Evolutionary conservation across 176 grass and related monocot species (phyloP).

Genomic region (Ensete glaucum): DNA sequence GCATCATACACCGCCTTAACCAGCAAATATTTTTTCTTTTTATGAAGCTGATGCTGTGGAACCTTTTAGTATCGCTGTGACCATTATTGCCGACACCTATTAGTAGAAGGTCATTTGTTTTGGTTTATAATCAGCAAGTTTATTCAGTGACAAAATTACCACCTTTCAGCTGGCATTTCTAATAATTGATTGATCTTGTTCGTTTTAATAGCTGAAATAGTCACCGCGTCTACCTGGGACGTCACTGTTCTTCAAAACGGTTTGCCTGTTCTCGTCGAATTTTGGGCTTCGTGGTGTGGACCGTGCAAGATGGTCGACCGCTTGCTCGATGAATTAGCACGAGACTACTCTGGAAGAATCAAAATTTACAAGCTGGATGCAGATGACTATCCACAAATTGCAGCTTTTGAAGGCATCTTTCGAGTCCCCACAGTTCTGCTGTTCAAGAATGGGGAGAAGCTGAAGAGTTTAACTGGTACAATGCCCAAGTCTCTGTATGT

Average conservation of each 20-base stretch:
- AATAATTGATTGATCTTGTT: background rate
- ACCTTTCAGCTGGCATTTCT: background rate
- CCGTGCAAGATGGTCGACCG: conserved; percentile 68
- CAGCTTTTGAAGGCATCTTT: conserved; percentile 40
- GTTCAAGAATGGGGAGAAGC: conserved; percentile 84
- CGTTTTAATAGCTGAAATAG: conserved; percentile 53
- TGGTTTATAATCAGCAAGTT: background rate
- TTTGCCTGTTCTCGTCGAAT: conserved; percentile 70
- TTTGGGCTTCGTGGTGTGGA: conserved; percentile 91
- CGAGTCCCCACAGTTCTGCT: conserved; percentile 74
- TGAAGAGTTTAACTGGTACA: conserved; percentile 72
- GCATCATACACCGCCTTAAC: background rate
- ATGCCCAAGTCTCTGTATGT: conserved; percentile 75
- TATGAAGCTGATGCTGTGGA: background rate
- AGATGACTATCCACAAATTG: conserved; percentile 63
- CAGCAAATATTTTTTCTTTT: background rate
- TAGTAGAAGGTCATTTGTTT: background rate
- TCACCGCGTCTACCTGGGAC: conserved; percentile 75
- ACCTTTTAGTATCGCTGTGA: background rate
- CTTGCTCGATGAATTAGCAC: conserved; percentile 60
- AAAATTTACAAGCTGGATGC: conserved; percentile 70
- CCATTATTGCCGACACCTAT: background rate
- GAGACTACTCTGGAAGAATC: conserved; percentile 69
- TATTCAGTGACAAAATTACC: background rate
- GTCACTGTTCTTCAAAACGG: conserved; percentile 65